Evolutionary conservation across 768 basidiomycete genomes (phyloP).

Genomic region (Hortiboletus campestris): DNA sequence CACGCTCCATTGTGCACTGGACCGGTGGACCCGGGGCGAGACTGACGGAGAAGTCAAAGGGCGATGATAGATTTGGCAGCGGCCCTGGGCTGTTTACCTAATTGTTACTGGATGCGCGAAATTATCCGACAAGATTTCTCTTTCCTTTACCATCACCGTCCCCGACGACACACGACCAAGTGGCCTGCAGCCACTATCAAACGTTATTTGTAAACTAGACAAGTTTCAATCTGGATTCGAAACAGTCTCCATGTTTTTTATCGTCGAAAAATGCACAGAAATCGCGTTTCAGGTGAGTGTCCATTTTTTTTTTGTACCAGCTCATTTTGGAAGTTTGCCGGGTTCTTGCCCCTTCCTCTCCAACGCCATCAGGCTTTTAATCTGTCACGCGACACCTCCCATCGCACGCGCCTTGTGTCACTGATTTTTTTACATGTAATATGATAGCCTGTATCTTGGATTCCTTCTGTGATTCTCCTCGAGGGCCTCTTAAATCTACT

Average conservation of each 20-base stretch:
- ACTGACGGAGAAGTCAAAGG: neutral
- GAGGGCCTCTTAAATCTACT: slow-evolving; percentile 26
- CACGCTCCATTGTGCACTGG: slow-evolving; percentile 27
- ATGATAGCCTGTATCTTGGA: slow-evolving; percentile 25
- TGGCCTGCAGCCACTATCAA: slow-evolving; percentile 31
- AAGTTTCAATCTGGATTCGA: slow-evolving; percentile 36
- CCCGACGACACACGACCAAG: slow-evolving; percentile 27
- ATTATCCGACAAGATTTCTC: slow-evolving; percentile 20
- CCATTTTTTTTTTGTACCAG: slow-evolving; percentile 16
- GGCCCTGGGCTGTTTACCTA: slow-evolving; percentile 29
- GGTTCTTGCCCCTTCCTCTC: slow-evolving; percentile 17
- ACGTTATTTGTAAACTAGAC: slow-evolving; percentile 13
- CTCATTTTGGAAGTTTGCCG: slow-evolving; percentile 27
- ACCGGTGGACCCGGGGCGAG: neutral
- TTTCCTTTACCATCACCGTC: slow-evolving; percentile 32
- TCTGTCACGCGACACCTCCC: slow-evolving; percentile 37
- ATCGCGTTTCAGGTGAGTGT: slow-evolving; percentile 35
- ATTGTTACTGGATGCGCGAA: slow-evolving; percentile 28
- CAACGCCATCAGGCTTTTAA: slow-evolving; percentile 30
- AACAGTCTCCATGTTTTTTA: slow-evolving; percentile 37
- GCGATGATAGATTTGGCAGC: slow-evolving; percentile 1
- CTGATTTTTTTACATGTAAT: slow-evolving; percentile 40
- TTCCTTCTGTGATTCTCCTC: slow-evolving; percentile 24
- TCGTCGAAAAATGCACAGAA: slow-evolving; percentile 36
- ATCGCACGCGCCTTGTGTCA: slow-evolving; percentile 31